phyloP scores from a whole-genome alignment of 1,139 yeast species.

The Protomyces gravidus region DNA sequence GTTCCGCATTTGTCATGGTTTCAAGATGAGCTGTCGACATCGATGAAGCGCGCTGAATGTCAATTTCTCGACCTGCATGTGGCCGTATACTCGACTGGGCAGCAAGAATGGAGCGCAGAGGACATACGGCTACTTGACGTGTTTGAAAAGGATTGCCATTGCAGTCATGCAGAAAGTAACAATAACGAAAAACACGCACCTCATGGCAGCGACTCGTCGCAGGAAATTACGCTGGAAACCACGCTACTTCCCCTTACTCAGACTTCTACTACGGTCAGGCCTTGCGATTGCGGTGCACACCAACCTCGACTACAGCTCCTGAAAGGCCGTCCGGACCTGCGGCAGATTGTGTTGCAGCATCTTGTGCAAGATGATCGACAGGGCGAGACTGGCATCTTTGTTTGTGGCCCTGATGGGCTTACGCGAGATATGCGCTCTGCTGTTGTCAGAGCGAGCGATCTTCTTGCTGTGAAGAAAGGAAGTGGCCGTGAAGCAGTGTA shows the following conservation, averaged over 20 bases:
- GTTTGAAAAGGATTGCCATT: background rate
- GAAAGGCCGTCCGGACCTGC: constrained; percentile 29
- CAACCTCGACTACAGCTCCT: background rate
- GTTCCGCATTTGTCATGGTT: constrained; percentile 24
- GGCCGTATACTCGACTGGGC: constrained; percentile 14
- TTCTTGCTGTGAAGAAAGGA: constrained; percentile 34
- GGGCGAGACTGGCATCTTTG: constrained; percentile 35
- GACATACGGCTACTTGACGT: background rate
- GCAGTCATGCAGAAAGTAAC: background rate
- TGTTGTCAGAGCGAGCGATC: constrained; percentile 33
- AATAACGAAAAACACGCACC: background rate
- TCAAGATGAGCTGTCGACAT: constrained; percentile 2
- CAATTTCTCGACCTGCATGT: background rate
- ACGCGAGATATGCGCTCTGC: constrained; percentile 28
- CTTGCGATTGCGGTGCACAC: background rate
- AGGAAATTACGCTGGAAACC: background rate
- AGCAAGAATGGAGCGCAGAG: background rate
- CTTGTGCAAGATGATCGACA: background rate
- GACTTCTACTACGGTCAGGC: background rate
- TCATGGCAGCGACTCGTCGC: background rate
- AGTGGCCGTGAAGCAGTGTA: constrained; percentile 35
- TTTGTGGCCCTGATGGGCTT: constrained; percentile 34
- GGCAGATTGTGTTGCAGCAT: background rate
- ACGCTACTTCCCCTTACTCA: background rate
- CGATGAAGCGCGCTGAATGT: background rate